Evolutionary conservation across 2,329 filamentous ascomycete genomes (phyloP).

Genomic region (Fusarium floridanum): DNA sequence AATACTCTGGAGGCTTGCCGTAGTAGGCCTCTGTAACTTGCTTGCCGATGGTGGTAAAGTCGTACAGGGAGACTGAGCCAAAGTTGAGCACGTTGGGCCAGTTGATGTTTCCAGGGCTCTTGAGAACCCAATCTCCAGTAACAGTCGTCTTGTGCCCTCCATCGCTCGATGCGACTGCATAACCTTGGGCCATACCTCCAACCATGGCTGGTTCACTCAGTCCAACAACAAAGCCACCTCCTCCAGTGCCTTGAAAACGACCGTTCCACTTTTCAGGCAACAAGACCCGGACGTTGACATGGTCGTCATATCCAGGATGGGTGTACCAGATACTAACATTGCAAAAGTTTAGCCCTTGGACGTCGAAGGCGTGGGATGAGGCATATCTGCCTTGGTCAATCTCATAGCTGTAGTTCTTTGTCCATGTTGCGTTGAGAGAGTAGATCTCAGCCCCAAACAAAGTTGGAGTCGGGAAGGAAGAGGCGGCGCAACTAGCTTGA

Average conservation of each 20-base stretch:
- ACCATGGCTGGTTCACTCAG: neutral
- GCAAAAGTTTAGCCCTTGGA: neutral
- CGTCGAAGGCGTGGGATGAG: neutral
- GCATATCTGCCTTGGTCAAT: neutral
- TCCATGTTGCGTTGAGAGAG: neutral
- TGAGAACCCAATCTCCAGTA: neutral
- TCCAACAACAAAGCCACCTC: neutral
- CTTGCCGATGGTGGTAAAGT: neutral
- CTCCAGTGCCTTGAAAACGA: neutral
- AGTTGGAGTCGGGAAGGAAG: neutral
- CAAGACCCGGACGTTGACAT: neutral
- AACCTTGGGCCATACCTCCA: neutral
- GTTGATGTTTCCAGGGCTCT: neutral
- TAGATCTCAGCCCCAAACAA: neutral
- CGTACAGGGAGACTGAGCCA: neutral
- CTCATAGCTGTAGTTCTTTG: neutral
- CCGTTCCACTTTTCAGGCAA: neutral
- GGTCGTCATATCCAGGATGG: neutral
- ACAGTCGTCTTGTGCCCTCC: neutral
- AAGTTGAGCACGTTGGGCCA: neutral
- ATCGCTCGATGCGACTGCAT: neutral
- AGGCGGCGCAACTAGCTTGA: neutral
- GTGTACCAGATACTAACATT: neutral
- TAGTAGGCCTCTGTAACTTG: neutral
- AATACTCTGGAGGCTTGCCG: neutral